Evolutionary conservation across 2,329 filamentous ascomycete species (phyloP), one percentile per base, ranked within the genome.

Genomic region (Sclerotinia trifoliorum): DNA sequence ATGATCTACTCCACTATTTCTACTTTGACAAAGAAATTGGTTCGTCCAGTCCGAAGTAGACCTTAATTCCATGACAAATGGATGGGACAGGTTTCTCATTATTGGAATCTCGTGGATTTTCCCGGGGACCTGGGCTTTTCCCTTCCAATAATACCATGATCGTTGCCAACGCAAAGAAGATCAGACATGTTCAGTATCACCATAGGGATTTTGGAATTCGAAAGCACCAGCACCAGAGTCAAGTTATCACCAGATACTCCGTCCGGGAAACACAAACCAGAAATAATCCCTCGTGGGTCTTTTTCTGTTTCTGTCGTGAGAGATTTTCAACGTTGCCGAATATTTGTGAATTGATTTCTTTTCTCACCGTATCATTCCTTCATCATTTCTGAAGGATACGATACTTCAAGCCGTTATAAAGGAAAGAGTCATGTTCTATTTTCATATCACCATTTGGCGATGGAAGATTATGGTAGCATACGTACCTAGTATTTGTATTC

Each of bases 141-240:
- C 46, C 10, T 51, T 48, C 13, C n/a, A n/a, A 39, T 48, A 62
- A 24, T 48, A 51, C 49, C 15, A 35, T 35, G 46, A 49, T 35
- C 60, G 15, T 51, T 62, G 60, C 44, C 17, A 51, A 51, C 44
- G 35, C 26, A 42, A 48, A 46, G 46, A n/a, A 62, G 42, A 62
- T 62, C 60, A 62, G 60, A 62, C 60, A 62, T 35, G 46, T 39
- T n/a, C 46, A 62, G 60, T 62, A 51, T 62, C 60, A 62, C 60
- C 44, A 62, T 62, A 5, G 26, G 4, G 49, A 24, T 49, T 32
- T 35, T 32, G 35, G 58, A 24, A 48, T 35, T 32, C n/a, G 58
- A 24, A 48, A 24, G 60, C 49, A 48, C 21, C 32, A 24, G 60
- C 49, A 48, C 26, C 26, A 17, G 11, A 49, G 21, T 46, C 57